These are phyloP conservation scores for Cercophora sp. DNA, from an alignment of 495 filamentous ascomycete genomes.

Conservation along the genomic window DNA sequence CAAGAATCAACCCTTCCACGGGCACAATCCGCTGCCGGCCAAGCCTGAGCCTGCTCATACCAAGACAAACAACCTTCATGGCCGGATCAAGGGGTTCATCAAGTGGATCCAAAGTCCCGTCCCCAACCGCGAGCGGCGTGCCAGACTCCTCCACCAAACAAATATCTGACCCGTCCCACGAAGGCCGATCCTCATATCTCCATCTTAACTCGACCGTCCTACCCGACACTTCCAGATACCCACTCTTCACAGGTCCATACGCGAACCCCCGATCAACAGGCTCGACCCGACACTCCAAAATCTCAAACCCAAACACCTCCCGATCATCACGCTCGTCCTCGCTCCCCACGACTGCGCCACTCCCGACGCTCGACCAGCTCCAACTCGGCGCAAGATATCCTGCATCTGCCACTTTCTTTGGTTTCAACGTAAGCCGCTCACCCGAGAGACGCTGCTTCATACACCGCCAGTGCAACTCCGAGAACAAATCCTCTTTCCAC, in stretches of 20 bases:
- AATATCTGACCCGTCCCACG: neutral
- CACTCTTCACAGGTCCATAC: conserved; percentile 1
- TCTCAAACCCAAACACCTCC: neutral
- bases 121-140: neutral
- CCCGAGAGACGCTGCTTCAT: neutral
- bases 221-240: neutral
- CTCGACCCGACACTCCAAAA: neutral
- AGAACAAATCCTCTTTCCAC: conserved; percentile 9
- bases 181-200: neutral
- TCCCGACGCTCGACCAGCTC: conserved; percentile 1
- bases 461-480: conserved; percentile 7
- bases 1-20: neutral
- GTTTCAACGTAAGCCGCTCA: neutral
- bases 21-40: conserved; percentile 1
- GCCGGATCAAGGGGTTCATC: neutral
- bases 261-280: neutral
- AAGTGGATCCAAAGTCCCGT: neutral
- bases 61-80: neutral
- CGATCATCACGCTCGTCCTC: conserved; percentile 2
- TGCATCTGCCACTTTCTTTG: neutral
- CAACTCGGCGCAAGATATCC: conserved; percentile 4
- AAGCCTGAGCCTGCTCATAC: conserved; percentile 1
- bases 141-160: neutral
- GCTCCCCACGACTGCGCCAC: neutral
- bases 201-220: neutral